Conservation (phyloP, 768 basidiomycete species). For the Boletus rubropictus region DNA sequence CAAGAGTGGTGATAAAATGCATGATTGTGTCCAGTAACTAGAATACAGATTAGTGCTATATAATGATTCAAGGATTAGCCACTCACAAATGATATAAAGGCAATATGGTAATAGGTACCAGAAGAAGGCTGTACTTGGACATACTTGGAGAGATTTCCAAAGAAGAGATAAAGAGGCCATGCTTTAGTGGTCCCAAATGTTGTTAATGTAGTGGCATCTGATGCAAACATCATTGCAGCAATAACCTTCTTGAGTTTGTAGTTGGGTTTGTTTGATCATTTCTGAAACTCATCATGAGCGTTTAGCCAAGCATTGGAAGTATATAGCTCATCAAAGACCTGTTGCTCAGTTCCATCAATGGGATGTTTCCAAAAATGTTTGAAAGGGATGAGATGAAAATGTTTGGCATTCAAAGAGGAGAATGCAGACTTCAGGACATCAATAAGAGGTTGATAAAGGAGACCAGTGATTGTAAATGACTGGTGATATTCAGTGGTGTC, state of each 20-base stretch:
- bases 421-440: not conserved
- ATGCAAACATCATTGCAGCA: not conserved
- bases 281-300: not conserved
- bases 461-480: not conserved
- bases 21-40: not conserved
- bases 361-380: not conserved
- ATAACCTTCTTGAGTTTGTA: not conserved
- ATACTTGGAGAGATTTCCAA: not conserved
- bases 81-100: not conserved
- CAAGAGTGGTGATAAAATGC: not conserved
- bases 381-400: not conserved
- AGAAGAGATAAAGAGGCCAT: not conserved
- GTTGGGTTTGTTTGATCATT: not conserved
- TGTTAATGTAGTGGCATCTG: not conserved
- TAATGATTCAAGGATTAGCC: not conserved
- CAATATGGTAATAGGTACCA: not conserved
- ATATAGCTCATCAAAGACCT: not conserved
- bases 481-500: not conserved
- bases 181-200: not conserved
- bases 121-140: not conserved
- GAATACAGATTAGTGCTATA: not conserved
- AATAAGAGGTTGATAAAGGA: not conserved
- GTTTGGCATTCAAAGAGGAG: not conserved
- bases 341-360: not conserved
- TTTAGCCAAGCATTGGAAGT: not conserved